These are phyloP conservation scores for Mortierella hygrophila DNA, from an alignment of 192 early-diverging fungal species.

Conservation along the genomic window DNA sequence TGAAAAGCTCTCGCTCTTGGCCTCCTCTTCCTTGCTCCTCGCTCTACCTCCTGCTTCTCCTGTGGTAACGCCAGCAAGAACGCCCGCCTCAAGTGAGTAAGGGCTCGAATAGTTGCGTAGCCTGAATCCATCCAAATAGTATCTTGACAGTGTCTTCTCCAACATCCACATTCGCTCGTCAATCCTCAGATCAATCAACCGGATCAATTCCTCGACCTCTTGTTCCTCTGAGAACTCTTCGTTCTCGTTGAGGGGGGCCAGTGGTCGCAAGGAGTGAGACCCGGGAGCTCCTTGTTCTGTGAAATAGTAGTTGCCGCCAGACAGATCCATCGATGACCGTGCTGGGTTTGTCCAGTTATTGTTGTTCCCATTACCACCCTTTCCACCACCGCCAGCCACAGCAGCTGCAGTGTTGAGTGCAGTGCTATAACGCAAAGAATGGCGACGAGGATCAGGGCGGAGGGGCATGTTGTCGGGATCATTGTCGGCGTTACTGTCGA, in stretches of 20 bases:
- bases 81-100: not conserved
- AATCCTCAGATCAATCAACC: constrained; percentile 45
- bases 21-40: not conserved
- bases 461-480: constrained; percentile 32
- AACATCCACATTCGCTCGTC: constrained; percentile 55
- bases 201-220: constrained; percentile 46
- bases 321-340: constrained; percentile 25
- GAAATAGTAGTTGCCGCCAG: constrained; percentile 29
- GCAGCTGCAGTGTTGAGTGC: constrained; percentile 13
- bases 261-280: constrained; percentile 22
- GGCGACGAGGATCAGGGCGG: constrained; percentile 15
- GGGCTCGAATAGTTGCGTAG: constrained; percentile 39
- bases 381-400: not conserved
- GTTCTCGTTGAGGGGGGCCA: constrained; percentile 25
- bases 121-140: constrained; percentile 50
- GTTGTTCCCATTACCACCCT: not conserved
- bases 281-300: constrained; percentile 40
- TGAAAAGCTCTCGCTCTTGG: not conserved
- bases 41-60: not conserved
- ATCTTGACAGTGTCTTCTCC: constrained; percentile 41
- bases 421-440: constrained; percentile 20
- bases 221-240: constrained; percentile 19
- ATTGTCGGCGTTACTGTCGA: constrained; percentile 26
- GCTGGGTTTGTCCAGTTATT: not conserved
- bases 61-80: not conserved